Evolutionary conservation across 768 basidiomycete genomes (phyloP), one percentile per base, ranked within the genome.

Genomic region (Lactarius psammicola): DNA sequence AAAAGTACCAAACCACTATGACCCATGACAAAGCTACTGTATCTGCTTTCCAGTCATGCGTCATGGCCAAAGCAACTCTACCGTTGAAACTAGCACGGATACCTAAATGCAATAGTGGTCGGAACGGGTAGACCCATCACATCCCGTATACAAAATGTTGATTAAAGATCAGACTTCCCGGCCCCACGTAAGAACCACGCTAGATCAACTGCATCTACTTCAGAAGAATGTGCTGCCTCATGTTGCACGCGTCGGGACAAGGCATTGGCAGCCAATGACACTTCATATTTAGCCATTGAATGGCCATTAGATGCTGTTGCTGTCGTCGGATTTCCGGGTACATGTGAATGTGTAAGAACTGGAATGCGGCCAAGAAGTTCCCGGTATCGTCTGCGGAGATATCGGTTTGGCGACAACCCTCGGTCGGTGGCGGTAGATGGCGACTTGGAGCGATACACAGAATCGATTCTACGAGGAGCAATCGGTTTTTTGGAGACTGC

Each of bases 341-440:
- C 28, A 58, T 49, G 58, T 10, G 38, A 42, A 59, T 46, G 56
- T 72, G 69, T 78, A 81, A 92, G 76, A 36, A 85, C 76, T 0
- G 91, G 91, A 30, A 87, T 65, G n/a, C 79, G 80, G 8, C 78
- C 78, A 9, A 92, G 77, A n/a, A 92, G 79, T 30, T 79, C 77
- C 60, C 80, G 84, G 67, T 86, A 91, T 58, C 88, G 78, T 46
- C 83, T 76, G 28, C 80, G 78, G 57, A 84, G 65, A 44, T 75
- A 77, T 46, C 76, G 70, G 15, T 33, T 68, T 13, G 71, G 66
- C 26, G 30, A 44, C 28, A 13, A 7, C 7, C 26, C 51, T 31
- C 40, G 38, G 53, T 59, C 57, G 13, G n/a, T 10, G 7, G 23
- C 11, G n/a, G n/a, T 8, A 30, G 64, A 28, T 17, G 18, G 17